Evolutionary conservation across 2,329 filamentous ascomycete species (phyloP).

Genomic region (Fusarium globosum): DNA sequence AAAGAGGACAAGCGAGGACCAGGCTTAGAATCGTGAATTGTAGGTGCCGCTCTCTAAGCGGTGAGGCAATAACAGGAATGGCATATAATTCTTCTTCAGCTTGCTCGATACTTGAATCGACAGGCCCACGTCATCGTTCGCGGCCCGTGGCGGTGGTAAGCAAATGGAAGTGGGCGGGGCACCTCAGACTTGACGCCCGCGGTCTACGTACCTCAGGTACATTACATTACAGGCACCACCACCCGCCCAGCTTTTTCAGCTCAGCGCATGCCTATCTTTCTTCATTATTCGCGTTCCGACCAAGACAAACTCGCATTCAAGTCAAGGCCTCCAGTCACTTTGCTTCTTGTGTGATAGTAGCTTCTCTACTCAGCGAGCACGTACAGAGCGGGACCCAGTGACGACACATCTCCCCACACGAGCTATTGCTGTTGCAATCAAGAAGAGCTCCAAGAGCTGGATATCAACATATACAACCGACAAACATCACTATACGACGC

Average conservation of each 20-base stretch:
- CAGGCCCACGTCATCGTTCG: conserved; percentile 43
- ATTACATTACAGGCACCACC: conserved; percentile 6
- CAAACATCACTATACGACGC: background rate
- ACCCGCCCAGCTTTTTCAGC: conserved; percentile 13
- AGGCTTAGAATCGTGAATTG: background rate
- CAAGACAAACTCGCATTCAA: background rate
- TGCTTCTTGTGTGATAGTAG: background rate
- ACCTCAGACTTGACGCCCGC: background rate
- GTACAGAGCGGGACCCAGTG: conserved; percentile 39
- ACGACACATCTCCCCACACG: conserved; percentile 42
- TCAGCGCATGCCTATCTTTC: conserved; percentile 24
- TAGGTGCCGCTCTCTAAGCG: background rate
- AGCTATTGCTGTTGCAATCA: conserved; percentile 20
- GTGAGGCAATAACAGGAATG: background rate
- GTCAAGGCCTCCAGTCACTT: background rate
- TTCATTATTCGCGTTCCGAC: conserved; percentile 7
- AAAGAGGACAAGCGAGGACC: background rate
- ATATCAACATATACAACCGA: background rate
- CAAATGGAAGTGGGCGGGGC: conserved; percentile 34
- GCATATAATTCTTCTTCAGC: background rate
- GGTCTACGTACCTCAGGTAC: background rate
- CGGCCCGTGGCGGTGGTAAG: conserved; percentile 38
- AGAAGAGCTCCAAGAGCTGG: conserved; percentile 9
- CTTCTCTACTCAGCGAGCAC: conserved; percentile 17
- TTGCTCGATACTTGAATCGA: background rate